Evolutionary conservation across 352 stramenopile species (phyloP).

Genomic region (Phytophthora kernoviae): DNA sequence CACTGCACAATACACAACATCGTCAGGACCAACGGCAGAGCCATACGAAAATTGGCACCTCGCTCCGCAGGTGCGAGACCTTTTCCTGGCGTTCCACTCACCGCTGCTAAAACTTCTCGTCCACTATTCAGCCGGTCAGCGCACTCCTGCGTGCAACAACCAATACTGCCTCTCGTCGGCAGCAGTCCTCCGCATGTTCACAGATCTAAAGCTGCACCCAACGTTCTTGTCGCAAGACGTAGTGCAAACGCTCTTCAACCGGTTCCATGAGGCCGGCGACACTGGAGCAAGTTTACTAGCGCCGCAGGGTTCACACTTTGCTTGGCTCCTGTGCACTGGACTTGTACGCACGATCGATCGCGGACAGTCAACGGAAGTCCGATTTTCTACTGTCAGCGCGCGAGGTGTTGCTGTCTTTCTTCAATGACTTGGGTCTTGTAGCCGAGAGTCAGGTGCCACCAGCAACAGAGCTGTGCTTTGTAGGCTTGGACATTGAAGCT

Average conservation of each 20-base stretch:
- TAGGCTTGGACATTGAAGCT: conserved; percentile 68
- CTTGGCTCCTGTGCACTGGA: conserved; percentile 68
- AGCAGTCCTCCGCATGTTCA: conserved; percentile 53
- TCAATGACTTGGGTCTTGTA: conserved; percentile 62
- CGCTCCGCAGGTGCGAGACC: conserved; percentile 57
- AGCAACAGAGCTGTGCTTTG: conserved; percentile 52
- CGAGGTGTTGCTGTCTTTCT: conserved; percentile 73
- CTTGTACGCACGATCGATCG: conserved; percentile 41
- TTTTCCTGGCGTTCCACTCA: conserved; percentile 60
- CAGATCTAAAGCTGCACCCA: conserved; percentile 68
- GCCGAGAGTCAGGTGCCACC: conserved; percentile 48
- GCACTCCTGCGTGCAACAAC: conserved; percentile 38
- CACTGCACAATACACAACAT: conserved; percentile 2
- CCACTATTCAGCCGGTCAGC: conserved; percentile 61
- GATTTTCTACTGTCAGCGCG: conserved; percentile 55
- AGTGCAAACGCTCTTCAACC: conserved; percentile 52
- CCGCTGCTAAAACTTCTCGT: conserved; percentile 58
- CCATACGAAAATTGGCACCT: conserved; percentile 59
- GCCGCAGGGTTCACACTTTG: conserved; percentile 56
- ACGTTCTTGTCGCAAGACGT: conserved; percentile 54
- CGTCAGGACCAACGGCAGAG: conserved; percentile 23
- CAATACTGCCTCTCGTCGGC: conserved; percentile 50
- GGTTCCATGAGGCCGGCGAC: conserved; percentile 31
- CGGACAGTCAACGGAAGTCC: conserved; percentile 18
- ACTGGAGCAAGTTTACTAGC: conserved; percentile 38